Conservation (phyloP, 108 stramenopile species). For the Cylindrotheca closterium region DNA sequence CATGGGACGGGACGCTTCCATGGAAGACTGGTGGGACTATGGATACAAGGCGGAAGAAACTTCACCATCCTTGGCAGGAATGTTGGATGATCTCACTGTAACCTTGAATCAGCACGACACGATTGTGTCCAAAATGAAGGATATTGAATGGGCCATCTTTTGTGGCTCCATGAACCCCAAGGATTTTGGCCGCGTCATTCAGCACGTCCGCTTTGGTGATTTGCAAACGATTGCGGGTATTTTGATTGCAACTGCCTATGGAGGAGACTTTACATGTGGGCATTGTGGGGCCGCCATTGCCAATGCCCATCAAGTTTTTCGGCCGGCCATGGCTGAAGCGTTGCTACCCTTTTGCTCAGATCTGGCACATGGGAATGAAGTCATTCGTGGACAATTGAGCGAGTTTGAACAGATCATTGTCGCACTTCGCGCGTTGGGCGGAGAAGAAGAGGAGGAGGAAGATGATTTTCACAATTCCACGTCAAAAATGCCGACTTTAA, state of each 20-base stretch:
- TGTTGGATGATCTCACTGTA: constrained; percentile 23
- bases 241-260: constrained; percentile 21
- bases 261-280: constrained; percentile 36
- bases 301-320: constrained; percentile 25
- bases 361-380: constrained; percentile 18
- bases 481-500: neutral
- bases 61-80: constrained; percentile 13
- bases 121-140: constrained; percentile 17
- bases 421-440: constrained; percentile 14
- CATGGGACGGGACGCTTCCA: constrained; percentile 1
- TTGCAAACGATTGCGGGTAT: constrained; percentile 37
- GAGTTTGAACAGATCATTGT: constrained; percentile 41
- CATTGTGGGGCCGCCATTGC: constrained; percentile 36
- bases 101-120: constrained; percentile 31
- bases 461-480: neutral
- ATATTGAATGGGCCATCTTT: constrained; percentile 28
- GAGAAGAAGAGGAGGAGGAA: constrained; percentile 7
- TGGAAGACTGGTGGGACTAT: neutral
- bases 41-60: neutral
- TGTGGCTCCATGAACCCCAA: constrained; percentile 27
- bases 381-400: constrained; percentile 33
- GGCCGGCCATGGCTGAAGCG: constrained; percentile 26
- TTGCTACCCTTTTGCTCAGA: constrained; percentile 40
- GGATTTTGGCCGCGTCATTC: constrained; percentile 35
- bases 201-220: constrained; percentile 30